Percentiles rank a stretch among this genome's conserved stretches.
phyloP scores from a whole-genome alignment of 306 rosid species.

The Alnus rubra region DNA sequence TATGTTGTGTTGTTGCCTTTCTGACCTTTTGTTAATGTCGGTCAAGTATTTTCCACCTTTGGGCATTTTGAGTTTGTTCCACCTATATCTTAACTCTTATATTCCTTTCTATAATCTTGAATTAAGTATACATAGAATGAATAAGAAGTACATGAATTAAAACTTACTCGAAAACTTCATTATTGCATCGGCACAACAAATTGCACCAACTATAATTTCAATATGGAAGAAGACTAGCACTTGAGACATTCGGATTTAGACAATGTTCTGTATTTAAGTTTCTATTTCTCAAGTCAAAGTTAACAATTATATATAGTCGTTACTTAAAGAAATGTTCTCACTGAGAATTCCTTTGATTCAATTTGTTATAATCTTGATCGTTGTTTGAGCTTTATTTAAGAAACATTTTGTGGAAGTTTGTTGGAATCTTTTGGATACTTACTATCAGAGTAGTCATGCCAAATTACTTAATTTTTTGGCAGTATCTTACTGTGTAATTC shows the following conservation, averaged over 20 bases:
- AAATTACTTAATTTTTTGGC: not conserved
- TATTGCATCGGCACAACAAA: not conserved
- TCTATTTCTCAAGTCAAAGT: not conserved
- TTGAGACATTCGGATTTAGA: not conserved
- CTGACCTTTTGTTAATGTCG: not conserved
- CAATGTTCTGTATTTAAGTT: not conserved
- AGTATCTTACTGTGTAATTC: not conserved
- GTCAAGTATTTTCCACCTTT: not conserved
- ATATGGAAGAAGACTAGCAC: not conserved
- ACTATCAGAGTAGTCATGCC: not conserved
- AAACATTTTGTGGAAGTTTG: not conserved
- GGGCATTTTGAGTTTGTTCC: not conserved
- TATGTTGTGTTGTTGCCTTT: not conserved
- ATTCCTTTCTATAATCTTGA: not conserved
- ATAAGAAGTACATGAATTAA: not conserved
- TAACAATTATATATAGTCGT: not conserved
- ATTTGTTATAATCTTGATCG: not conserved
- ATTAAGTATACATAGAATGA: conserved; percentile 1
- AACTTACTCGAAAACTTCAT: conserved; percentile 4
- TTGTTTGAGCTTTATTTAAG: not conserved
- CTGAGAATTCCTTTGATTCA: conserved; percentile 3
- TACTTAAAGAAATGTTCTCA: conserved; percentile 1
- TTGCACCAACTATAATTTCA: conserved; percentile 7
- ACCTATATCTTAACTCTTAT: not conserved
- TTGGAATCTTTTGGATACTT: not conserved